A percentile compares a stretch with the other conserved stretches of the same genome.
These are phyloP conservation scores for Lecanicillium sp. DNA, from an alignment of 2,329 filamentous ascomycete genomes.

Conservation along the genomic window DNA sequence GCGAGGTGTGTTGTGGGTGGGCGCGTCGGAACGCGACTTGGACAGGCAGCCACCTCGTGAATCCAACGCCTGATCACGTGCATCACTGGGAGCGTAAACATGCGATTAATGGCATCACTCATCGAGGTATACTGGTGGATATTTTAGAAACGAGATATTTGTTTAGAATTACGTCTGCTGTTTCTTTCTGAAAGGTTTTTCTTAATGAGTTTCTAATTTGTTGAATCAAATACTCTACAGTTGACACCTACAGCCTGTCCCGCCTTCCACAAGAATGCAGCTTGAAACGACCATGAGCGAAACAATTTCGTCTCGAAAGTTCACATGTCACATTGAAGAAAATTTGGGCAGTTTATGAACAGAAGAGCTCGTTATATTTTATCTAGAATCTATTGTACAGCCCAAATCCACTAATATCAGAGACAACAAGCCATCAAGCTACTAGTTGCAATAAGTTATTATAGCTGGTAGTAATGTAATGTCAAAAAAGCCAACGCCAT, in stretches of 20 bases:
- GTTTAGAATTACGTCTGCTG: too few relatives aligned
- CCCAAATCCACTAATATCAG: constrained; percentile 1
- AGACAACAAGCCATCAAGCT: background rate
- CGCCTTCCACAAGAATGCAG: too few relatives aligned
- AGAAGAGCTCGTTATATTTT: too few relatives aligned
- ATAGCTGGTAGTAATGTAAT: background rate
- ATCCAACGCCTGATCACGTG: constrained; percentile 8
- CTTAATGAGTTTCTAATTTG: too few relatives aligned
- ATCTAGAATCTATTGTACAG: background rate
- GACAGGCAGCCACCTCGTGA: constrained; percentile 5
- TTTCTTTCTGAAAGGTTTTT: too few relatives aligned
- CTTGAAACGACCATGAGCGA: background rate
- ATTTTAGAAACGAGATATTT: too few relatives aligned
- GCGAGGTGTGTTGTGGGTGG: constrained; percentile 4
- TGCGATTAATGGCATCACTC: too few relatives aligned
- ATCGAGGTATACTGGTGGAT: too few relatives aligned
- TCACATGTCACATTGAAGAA: background rate
- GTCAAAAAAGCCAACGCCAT: background rate
- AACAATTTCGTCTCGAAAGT: too few relatives aligned
- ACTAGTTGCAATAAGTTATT: background rate
- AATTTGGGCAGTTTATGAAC: background rate
- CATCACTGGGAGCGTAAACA: background rate
- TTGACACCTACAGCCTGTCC: too few relatives aligned
- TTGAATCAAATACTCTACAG: too few relatives aligned
- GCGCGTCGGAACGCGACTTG: constrained; percentile 7